phyloP scores from a whole-genome alignment of 768 basidiomycete genomes.

The Lanmaoa pseudosensibilis region DNA sequence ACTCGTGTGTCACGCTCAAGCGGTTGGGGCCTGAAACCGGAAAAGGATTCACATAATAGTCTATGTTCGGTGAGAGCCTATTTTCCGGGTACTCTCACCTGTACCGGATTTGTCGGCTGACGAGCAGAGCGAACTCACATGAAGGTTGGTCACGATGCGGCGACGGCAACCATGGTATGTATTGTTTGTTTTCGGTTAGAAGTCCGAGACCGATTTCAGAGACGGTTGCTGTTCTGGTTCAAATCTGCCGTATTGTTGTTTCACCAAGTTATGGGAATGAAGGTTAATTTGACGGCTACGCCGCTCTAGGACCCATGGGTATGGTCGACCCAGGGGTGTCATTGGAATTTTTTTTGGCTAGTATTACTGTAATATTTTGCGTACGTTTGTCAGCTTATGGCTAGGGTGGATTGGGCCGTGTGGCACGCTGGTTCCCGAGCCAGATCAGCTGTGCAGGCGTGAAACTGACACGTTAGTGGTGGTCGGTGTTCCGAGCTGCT shows the following conservation, averaged over 20 bases:
- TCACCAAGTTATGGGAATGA: constrained; percentile 21
- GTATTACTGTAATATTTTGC: neutral
- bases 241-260: constrained; percentile 22
- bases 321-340: neutral
- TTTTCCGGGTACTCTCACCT: constrained; percentile 1
- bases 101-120: neutral
- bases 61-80: neutral
- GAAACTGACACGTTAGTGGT: too few relatives aligned
- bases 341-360: neutral
- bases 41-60: constrained; percentile 1
- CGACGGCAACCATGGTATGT: neutral
- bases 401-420: too few relatives aligned
- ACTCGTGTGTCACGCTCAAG: neutral
- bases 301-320: constrained; percentile 17
- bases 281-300: constrained; percentile 20
- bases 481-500: neutral
- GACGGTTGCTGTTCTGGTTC: constrained; percentile 12
- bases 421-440: neutral
- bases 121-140: neutral
- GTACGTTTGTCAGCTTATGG: neutral
- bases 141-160: neutral
- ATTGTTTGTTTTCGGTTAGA: constrained; percentile 2
- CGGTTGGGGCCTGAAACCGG: neutral
- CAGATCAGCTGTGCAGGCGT: neutral
- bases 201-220: constrained; percentile 1